Conservation (phyloP, 2,329 filamentous ascomycete species). For the Ophiostoma ulmi region DNA sequence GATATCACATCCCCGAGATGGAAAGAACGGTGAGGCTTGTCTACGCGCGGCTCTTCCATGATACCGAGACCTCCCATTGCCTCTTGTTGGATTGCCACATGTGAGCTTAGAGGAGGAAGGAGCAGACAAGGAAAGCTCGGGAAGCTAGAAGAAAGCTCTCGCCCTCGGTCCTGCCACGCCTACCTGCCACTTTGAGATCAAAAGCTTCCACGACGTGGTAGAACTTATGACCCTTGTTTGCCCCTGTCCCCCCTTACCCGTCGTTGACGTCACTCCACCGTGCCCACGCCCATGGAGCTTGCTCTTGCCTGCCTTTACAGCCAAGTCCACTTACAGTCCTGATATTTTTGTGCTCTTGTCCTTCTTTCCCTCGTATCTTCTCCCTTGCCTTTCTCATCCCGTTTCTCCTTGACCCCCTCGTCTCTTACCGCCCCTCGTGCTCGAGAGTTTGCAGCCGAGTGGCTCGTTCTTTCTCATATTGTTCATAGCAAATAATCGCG, state of each 20-base stretch:
- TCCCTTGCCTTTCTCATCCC: neutral
- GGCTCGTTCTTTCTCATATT: slow-evolving; percentile 15
- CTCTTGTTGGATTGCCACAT: neutral
- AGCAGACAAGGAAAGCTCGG: too few species aligned
- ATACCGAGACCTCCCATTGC: neutral
- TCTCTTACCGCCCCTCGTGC: slow-evolving; percentile 18
- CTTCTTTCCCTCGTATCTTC: neutral
- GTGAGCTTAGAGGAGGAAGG: too few species aligned
- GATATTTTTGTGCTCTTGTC: too few species aligned
- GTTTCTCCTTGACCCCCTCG: neutral
- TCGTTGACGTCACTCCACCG: neutral
- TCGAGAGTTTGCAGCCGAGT: slow-evolving; percentile 18
- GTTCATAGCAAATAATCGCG: neutral
- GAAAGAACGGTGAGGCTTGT: slow-evolving; percentile 5
- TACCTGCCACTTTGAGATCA: neutral
- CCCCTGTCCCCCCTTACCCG: neutral
- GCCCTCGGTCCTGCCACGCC: neutral
- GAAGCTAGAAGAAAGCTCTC: too few species aligned
- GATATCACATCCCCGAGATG: neutral
- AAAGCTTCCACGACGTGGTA: neutral
- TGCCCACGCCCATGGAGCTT: too few species aligned
- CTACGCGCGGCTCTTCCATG: neutral
- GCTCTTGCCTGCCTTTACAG: too few species aligned
- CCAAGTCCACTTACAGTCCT: too few species aligned
- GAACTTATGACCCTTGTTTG: neutral